Percentiles rank a stretch among this genome's conserved stretches.
These are phyloP conservation scores for Penicillium cataractarum DNA, from an alignment of 495 filamentous ascomycete species.

Conservation along the genomic window DNA sequence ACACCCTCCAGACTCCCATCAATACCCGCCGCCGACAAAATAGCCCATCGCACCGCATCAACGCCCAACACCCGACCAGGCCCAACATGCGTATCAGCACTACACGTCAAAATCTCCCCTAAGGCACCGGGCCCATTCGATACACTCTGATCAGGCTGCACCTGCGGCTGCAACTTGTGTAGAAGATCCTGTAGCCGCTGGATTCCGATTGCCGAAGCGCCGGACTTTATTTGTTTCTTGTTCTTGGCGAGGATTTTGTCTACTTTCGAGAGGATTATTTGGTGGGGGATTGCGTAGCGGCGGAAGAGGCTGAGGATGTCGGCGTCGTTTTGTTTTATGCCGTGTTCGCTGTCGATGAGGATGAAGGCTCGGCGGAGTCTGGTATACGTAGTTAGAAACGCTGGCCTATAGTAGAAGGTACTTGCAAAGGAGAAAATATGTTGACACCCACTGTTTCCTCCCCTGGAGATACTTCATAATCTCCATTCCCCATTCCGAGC, in stretches of 20 bases:
- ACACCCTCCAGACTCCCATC: constrained; percentile 40
- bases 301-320: constrained; percentile 68
- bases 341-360: constrained; percentile 78
- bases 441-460: constrained; percentile 61
- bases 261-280: constrained; percentile 82
- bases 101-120: constrained; percentile 56
- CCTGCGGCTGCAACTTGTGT: constrained; percentile 25
- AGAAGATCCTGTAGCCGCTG: constrained; percentile 36
- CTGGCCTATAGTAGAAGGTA: too few species aligned
- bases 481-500: constrained; percentile 79
- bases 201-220: constrained; percentile 32
- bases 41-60: constrained; percentile 53
- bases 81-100: constrained; percentile 37
- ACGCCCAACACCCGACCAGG: constrained; percentile 47
- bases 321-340: constrained; percentile 74
- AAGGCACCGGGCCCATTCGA: constrained; percentile 48
- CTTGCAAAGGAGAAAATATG: background rate
- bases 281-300: constrained; percentile 64
- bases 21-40: constrained; percentile 54
- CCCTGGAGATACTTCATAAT: constrained; percentile 80
- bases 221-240: constrained; percentile 35
- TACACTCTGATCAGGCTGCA: constrained; percentile 37
- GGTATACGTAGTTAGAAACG: background rate
- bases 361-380: constrained; percentile 77
- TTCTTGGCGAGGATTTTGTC: constrained; percentile 58